phyloP scores from a whole-genome alignment of 148 eudicot genomes.

The Rhododendron ovatum region DNA sequence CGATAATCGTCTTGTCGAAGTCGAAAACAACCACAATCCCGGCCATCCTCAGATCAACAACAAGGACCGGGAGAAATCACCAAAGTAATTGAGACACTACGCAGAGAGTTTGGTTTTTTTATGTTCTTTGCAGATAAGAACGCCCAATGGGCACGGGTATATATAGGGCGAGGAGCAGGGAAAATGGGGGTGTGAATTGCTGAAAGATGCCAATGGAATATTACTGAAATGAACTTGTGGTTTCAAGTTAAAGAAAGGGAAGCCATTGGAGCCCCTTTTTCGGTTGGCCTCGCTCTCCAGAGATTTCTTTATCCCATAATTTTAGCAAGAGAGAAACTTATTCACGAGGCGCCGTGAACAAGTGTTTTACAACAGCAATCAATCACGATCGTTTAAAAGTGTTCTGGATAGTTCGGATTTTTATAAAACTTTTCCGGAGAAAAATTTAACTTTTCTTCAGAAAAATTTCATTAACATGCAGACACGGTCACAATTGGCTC shows the following conservation, averaged over 20 bases:
- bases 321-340: too few relatives aligned
- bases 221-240: constrained; percentile 6
- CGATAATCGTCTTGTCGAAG: constrained; percentile 78
- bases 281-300: not conserved
- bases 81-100: not conserved
- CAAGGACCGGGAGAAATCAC: not conserved
- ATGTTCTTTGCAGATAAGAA: not conserved
- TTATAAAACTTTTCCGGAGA: too few relatives aligned
- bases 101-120: not conserved
- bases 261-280: not conserved
- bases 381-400: too few relatives aligned
- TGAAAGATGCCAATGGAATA: constrained; percentile 31
- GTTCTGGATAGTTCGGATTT: rapidly evolving
- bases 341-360: too few relatives aligned
- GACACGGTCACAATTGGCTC: too few relatives aligned
- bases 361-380: too few relatives aligned
- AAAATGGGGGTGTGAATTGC: not conserved
- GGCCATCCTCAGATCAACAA: constrained; percentile 20
- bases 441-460: too few relatives aligned
- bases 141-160: not conserved
- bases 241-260: not conserved
- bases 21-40: constrained; percentile 69
- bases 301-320: not conserved
- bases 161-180: not conserved
- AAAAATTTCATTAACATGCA: too few relatives aligned